Evolutionary conservation across 192 early-diverging fungal species (phyloP).

Genomic region (Polychytrium aggregatum): DNA sequence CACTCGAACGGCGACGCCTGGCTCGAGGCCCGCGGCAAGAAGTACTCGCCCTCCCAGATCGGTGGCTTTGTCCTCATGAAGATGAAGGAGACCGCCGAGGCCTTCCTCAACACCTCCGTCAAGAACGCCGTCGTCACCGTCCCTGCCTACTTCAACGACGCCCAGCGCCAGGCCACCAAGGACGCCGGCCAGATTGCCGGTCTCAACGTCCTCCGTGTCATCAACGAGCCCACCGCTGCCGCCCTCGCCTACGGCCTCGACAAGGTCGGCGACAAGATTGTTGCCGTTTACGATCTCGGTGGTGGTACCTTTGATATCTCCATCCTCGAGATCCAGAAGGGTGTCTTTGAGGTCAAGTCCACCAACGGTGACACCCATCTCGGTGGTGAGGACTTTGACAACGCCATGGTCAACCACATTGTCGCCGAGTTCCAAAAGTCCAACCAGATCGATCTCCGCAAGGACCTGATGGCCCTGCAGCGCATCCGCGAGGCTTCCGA

Average conservation of each 20-base stretch:
- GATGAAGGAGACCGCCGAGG: conserved; percentile 95
- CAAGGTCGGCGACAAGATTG: conserved; percentile 69
- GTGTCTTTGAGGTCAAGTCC: conserved; percentile 97
- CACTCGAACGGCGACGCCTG: conserved; percentile 97
- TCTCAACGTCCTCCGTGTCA: conserved; percentile 82
- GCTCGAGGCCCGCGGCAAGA: conserved; percentile 90
- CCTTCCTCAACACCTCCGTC: conserved; percentile 63
- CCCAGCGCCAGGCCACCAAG: conserved; percentile 94
- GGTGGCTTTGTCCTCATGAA: conserved; percentile 96
- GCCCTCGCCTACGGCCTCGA: conserved; percentile 87
- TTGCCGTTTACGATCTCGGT: conserved; percentile 95
- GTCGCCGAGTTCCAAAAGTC: conserved; percentile 86
- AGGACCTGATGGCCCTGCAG: conserved; percentile 92
- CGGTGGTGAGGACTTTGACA: conserved; percentile 59
- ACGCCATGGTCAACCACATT: conserved; percentile 61
- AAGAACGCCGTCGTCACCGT: conserved; percentile 92
- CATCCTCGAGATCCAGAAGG: conserved; percentile 94
- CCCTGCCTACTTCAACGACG: conserved; percentile 97
- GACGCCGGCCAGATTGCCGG: conserved; percentile 87
- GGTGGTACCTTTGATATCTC: conserved; percentile 99
- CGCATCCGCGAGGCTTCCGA: conserved; percentile 95
- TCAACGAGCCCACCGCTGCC: conserved; percentile 94
- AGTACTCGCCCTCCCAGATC: conserved; percentile 92
- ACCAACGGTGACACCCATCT: conserved; percentile 91
- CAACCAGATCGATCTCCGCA: conserved; percentile 70